Percentiles rank a stretch among this genome's conserved stretches.
These are phyloP conservation scores for Aspergillus arachidicola DNA, from an alignment of 2,329 filamentous ascomycete species.

Conservation along the genomic window DNA sequence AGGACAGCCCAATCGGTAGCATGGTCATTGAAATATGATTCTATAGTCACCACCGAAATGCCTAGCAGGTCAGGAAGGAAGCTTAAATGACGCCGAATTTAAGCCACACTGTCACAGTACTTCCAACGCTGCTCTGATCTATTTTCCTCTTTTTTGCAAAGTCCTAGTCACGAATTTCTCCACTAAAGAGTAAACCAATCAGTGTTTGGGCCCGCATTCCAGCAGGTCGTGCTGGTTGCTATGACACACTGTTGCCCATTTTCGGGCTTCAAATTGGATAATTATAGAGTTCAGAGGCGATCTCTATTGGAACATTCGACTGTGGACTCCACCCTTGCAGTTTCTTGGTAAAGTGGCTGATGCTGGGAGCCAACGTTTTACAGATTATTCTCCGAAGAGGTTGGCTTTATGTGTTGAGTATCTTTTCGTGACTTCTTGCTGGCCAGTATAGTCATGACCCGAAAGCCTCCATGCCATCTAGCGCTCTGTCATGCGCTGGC, in stretches of 20 bases:
- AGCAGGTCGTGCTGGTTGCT: conserved; percentile 22
- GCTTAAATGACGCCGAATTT: background rate
- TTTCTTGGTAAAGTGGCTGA: background rate
- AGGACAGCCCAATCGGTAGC: background rate
- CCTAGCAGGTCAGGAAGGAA: background rate
- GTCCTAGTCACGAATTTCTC: background rate
- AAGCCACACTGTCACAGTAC: conserved; percentile 7
- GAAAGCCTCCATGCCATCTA: background rate
- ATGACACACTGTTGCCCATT: conserved; percentile 9
- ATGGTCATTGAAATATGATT: background rate
- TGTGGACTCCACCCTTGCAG: background rate
- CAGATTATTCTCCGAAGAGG: conserved; percentile 10
- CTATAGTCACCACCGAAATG: background rate
- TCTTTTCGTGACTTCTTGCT: conserved; percentile 5
- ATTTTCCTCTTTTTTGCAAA: background rate
- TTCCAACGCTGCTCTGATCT: background rate
- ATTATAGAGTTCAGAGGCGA: background rate
- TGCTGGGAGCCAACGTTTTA: background rate
- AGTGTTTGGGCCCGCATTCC: conserved; percentile 22
- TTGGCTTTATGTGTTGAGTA: background rate
- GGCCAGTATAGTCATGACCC: background rate
- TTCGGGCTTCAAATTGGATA: background rate
- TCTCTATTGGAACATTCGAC: background rate
- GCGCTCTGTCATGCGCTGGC: background rate
- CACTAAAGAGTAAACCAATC: background rate